Conservation (phyloP, 1,284 basidiomycete genomes). For the Irpex sp. region DNA sequence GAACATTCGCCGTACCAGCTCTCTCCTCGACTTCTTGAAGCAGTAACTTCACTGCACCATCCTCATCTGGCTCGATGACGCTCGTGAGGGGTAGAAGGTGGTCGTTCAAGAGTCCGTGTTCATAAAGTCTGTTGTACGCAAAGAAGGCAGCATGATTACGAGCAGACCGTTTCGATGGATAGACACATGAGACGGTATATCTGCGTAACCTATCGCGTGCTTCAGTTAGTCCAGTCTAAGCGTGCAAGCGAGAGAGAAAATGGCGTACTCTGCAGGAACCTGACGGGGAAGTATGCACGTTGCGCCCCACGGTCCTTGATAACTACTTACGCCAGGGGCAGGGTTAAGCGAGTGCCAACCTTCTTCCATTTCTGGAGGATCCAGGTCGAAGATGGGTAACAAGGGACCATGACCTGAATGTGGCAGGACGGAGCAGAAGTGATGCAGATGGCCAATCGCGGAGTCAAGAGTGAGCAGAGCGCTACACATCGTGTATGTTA, state of each 20-base stretch:
- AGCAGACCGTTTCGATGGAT: constrained; percentile 54
- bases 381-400: constrained; percentile 57
- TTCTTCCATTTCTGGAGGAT: constrained; percentile 57
- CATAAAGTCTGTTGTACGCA: constrained; percentile 58
- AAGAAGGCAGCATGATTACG: constrained; percentile 66
- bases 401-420: constrained; percentile 46
- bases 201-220: constrained; percentile 33
- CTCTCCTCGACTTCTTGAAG: constrained; percentile 58
- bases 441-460: constrained; percentile 62
- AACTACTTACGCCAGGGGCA: constrained; percentile 17
- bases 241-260: not conserved
- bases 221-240: not conserved
- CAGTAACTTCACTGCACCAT: constrained; percentile 60
- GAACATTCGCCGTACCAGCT: constrained; percentile 49
- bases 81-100: constrained; percentile 65
- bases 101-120: constrained; percentile 54
- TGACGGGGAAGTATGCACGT: constrained; percentile 58
- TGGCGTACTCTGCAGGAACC: constrained; percentile 31
- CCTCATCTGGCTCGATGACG: constrained; percentile 44
- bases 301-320: constrained; percentile 56
- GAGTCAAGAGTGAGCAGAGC: constrained; percentile 69
- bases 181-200: constrained; percentile 43
- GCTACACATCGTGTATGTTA: constrained; percentile 28
- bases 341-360: constrained; percentile 50
- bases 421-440: constrained; percentile 71